Evolutionary conservation across 768 basidiomycete genomes (phyloP).

Genomic region (Trametes maxima): DNA sequence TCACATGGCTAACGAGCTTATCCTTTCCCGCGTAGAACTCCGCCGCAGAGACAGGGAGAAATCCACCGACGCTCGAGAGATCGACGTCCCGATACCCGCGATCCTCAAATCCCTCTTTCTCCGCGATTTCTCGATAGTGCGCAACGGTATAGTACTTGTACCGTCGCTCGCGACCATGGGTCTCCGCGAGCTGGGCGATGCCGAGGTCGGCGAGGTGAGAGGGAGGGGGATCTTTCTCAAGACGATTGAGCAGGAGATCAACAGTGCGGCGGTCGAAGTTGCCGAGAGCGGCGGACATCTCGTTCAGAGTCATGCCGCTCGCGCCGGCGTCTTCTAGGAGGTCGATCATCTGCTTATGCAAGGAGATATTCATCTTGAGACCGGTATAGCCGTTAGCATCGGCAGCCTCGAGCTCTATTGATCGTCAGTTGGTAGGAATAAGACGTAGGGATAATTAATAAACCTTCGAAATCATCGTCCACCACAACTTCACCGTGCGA

Average conservation of each 20-base stretch:
- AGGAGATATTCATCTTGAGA: conserved; percentile 60
- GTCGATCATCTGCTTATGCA: conserved; percentile 81
- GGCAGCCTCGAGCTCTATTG: conserved; percentile 30
- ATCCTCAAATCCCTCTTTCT: conserved; percentile 65
- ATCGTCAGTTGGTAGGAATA: conserved; percentile 26
- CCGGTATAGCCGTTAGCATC: conserved; percentile 6
- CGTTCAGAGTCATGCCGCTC: conserved; percentile 72
- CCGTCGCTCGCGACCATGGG: conserved; percentile 81
- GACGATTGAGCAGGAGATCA: conserved; percentile 75
- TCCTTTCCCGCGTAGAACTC: conserved; percentile 57
- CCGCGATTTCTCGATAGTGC: conserved; percentile 65
- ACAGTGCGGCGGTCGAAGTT: conserved; percentile 81
- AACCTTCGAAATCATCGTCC: conserved; percentile 19
- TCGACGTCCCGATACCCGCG: conserved; percentile 49
- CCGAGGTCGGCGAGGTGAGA: conserved; percentile 72
- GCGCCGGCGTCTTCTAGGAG: conserved; percentile 69
- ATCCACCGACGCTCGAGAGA: conserved; percentile 55
- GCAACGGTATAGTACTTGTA: conserved; percentile 80
- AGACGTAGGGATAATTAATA: not conserved
- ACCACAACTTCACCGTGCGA: conserved; percentile 6
- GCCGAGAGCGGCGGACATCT: conserved; percentile 60
- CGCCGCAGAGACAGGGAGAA: conserved; percentile 44
- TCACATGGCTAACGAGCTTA: conserved; percentile 49
- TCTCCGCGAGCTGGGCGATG: conserved; percentile 77
- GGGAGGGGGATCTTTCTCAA: conserved; percentile 65